Conservation (phyloP, 768 basidiomycete species). For the Cystofilobasidium ferigula region DNA sequence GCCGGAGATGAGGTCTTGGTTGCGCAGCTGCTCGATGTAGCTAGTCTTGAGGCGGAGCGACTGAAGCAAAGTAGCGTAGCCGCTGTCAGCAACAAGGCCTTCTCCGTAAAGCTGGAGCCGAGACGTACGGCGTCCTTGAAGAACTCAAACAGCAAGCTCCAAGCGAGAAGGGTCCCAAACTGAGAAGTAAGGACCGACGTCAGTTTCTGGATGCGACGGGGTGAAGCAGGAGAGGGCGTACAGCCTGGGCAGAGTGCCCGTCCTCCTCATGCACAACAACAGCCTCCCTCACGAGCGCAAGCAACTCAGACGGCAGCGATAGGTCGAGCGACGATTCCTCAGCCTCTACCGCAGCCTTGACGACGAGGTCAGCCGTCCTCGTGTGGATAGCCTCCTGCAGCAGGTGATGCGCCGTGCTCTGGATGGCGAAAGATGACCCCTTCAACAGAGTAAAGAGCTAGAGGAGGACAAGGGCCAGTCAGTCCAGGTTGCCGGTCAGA, state of each 20-base stretch:
- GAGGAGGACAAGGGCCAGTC: background rate
- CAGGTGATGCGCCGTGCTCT: conserved; percentile 65
- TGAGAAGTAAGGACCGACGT: conserved; percentile 12
- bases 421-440: conserved; percentile 55
- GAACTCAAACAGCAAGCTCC: conserved; percentile 80
- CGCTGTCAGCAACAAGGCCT: background rate
- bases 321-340: conserved; percentile 38
- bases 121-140: conserved; percentile 67
- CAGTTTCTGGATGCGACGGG: background rate
- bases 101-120: conserved; percentile 19
- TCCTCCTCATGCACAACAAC: conserved; percentile 39
- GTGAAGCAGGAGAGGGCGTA: background rate
- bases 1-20: conserved; percentile 51
- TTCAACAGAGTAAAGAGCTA: conserved; percentile 72
- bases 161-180: conserved; percentile 50
- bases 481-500: background rate
- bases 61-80: conserved; percentile 41
- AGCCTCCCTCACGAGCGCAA: conserved; percentile 49
- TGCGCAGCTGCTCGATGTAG: conserved; percentile 77
- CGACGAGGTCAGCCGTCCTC: conserved; percentile 69
- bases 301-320: conserved; percentile 43
- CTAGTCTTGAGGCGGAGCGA: conserved; percentile 73
- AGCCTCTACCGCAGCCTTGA: conserved; percentile 54
- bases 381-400: conserved; percentile 58
- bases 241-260: background rate